These are phyloP conservation scores for Populus trichocarpa DNA, from an alignment of 441 rosid species.

Conservation along the genomic window DNA sequence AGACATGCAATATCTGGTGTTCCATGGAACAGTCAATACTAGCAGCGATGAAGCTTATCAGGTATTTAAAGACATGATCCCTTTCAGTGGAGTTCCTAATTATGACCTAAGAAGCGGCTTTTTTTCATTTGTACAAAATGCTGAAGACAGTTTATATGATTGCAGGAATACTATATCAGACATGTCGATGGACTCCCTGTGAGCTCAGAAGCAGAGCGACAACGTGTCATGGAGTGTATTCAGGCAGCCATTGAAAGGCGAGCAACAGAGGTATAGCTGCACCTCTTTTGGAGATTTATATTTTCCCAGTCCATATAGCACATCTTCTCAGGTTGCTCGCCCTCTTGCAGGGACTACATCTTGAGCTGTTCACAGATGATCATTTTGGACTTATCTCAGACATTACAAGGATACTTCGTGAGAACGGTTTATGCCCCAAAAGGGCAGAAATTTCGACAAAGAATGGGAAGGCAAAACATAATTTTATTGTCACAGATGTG, in stretches of 20 bases:
- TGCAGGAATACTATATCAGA: constrained; percentile 88
- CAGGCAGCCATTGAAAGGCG: constrained; percentile 94
- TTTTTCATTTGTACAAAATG: background rate
- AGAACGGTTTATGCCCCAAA: constrained; percentile 68
- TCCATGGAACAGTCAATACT: constrained; percentile 80
- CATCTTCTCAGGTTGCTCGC: background rate
- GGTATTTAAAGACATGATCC: constrained; percentile 30
- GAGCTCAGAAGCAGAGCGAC: constrained; percentile 86
- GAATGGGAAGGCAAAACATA: constrained; percentile 66
- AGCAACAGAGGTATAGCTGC: constrained; percentile 52
- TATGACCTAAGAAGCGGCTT: background rate
- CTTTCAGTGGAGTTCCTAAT: background rate
- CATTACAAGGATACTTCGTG: constrained; percentile 81
- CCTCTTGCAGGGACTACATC: constrained; percentile 62
- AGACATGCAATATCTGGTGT: constrained; percentile 92
- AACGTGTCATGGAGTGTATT: constrained; percentile 78
- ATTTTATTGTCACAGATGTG: constrained; percentile 78
- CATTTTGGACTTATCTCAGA: constrained; percentile 80
- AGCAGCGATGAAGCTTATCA: constrained; percentile 78
- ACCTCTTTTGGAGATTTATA: background rate
- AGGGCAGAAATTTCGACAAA: constrained; percentile 80
- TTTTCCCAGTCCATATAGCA: background rate
- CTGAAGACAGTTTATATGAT: constrained; percentile 13
- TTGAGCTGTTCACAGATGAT: constrained; percentile 71
- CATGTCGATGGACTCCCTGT: constrained; percentile 89